Evolutionary conservation across 2,329 filamentous ascomycete species (phyloP).

Genomic region (Cordyceps fumosorosea): DNA sequence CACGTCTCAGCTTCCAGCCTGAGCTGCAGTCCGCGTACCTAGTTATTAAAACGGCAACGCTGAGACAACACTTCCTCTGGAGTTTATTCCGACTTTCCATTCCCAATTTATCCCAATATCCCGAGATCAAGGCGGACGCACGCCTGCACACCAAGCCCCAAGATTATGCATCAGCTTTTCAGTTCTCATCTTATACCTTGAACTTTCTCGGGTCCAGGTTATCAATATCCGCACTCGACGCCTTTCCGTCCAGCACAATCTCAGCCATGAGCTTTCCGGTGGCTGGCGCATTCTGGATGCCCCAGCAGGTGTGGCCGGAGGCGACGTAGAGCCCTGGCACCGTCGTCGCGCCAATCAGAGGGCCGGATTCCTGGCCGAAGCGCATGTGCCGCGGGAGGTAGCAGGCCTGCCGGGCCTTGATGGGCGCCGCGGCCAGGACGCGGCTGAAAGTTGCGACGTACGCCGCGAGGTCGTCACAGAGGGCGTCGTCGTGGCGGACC

Average conservation of each 20-base stretch:
- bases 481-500: conserved; percentile 65
- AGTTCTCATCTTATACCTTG: conserved; percentile 35
- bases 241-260: conserved; percentile 65
- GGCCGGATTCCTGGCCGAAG: conserved; percentile 55
- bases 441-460: conserved; percentile 64
- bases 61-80: too few species aligned
- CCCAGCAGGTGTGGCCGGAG: conserved; percentile 94
- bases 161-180: not conserved
- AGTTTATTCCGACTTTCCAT: too few species aligned
- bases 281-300: conserved; percentile 89
- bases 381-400: conserved; percentile 76
- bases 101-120: too few species aligned
- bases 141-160: not conserved
- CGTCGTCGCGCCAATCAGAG: conserved; percentile 70
- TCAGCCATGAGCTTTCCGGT: conserved; percentile 79
- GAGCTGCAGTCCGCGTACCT: too few species aligned
- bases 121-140: too few species aligned
- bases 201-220: conserved; percentile 62
- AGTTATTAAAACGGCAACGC: too few species aligned
- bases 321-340: conserved; percentile 73
- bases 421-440: conserved; percentile 58
- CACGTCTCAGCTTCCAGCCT: too few species aligned
- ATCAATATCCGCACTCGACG: conserved; percentile 60
- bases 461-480: conserved; percentile 80
- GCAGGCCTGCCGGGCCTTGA: conserved; percentile 79